Percentiles rank a stretch among this genome's conserved stretches.
Evolutionary conservation across 805 yeast genomes (phyloP).

Genomic region (Starmerella kuoi): DNA sequence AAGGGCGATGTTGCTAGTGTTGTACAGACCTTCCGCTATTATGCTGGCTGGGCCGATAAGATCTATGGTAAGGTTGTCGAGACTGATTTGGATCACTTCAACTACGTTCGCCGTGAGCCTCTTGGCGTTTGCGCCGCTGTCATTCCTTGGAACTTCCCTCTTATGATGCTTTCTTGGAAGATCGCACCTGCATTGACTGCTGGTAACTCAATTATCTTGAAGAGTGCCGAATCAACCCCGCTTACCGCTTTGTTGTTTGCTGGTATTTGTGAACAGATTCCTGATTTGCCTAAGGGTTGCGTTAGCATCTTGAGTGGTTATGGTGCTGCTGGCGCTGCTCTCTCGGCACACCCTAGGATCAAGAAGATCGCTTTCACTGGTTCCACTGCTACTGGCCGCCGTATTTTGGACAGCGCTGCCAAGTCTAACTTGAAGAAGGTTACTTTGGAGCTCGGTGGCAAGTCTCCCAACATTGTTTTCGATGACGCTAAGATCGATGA

Average conservation of each 20-base stretch:
- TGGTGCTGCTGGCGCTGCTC: slow-evolving; percentile 55
- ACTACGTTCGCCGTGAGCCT: slow-evolving; percentile 59
- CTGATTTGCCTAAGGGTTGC: slow-evolving; percentile 69
- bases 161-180: slow-evolving; percentile 68
- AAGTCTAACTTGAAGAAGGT: slow-evolving; percentile 60
- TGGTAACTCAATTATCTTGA: slow-evolving; percentile 61
- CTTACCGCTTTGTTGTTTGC: slow-evolving; percentile 54
- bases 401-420: slow-evolving; percentile 65
- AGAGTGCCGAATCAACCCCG: slow-evolving; percentile 68
- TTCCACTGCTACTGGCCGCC: slow-evolving; percentile 77
- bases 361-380: slow-evolving; percentile 91
- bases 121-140: slow-evolving; percentile 55
- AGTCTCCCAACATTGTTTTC: slow-evolving; percentile 80
- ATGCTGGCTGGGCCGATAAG: slow-evolving; percentile 69
- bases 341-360: slow-evolving; percentile 51
- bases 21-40: slow-evolving; percentile 45
- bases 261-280: slow-evolving; percentile 39
- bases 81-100: slow-evolving; percentile 46
- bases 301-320: slow-evolving; percentile 59
- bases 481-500: slow-evolving; percentile 70
- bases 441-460: slow-evolving; percentile 91
- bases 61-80: slow-evolving; percentile 50
- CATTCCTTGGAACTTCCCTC: slow-evolving; percentile 64
- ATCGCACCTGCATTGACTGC: slow-evolving; percentile 73
- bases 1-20: slow-evolving; percentile 44